Evolutionary conservation across 2,329 filamentous ascomycete genomes (phyloP), one percentile per base, ranked within the genome.

Genomic region (Clarireedia hainanense): DNA sequence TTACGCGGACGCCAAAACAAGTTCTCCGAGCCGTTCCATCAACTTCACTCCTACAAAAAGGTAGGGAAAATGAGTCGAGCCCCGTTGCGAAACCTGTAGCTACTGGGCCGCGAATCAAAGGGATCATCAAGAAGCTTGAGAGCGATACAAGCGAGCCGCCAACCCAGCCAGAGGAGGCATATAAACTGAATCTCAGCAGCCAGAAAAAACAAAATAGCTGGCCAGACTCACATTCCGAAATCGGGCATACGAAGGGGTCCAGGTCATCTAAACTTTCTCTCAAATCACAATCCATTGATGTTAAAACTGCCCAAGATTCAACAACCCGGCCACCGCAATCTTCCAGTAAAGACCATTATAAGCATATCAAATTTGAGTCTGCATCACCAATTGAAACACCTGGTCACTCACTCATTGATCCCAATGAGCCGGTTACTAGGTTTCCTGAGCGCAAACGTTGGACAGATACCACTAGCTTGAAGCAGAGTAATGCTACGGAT

Each of bases 401-500:
- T 15, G 17, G 24, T 12, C 37, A n/a, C 30, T 30, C 52, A 2
- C 12, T 14, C n/a, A 10, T 14, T 6, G 36, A 50, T 17, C 14
- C 27, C 14, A 17, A 12, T 14, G 42, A 46, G 24, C 5, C 6
- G 5, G 14, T 3, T 7, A 30, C n/a, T 14, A 23, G 40, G 23
- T 26, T 3, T 23, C 53, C 20, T n/a, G 52, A 23, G 6, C 34
- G 36, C 10, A 39, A 39, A n/a, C 27, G 36, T 6, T 24, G 37
- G 14, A 24, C 43, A 23, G 26, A 27, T 40, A 37, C 34, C 26
- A 45, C 37, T 40, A 23, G 26, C n/a, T 47, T 50, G 9, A 45
- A 53, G 24, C 36, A 30, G 0, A 57, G 43, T 26, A 53, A 47
- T 48, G 14, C 42, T 42, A 57, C 27, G 17, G 58, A 58, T 58